Conservation (phyloP, 176 grass and related monocot genomes). For the Lolium multiflorum region DNA sequence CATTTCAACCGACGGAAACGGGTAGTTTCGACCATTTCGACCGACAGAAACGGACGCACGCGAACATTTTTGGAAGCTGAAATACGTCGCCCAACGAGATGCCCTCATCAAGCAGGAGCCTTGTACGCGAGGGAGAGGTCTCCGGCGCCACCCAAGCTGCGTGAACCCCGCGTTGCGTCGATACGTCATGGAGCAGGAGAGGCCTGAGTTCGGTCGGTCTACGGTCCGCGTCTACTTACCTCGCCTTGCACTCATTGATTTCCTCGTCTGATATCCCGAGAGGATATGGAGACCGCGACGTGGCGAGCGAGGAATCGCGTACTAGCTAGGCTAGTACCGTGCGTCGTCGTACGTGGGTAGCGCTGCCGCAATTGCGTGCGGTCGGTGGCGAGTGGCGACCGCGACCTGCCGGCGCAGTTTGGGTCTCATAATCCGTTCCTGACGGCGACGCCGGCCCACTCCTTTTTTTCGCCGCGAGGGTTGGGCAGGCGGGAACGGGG, state of each 20-base stretch:
- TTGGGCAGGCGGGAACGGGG: not conserved
- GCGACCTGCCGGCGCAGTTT: conserved; percentile 15
- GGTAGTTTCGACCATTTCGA: no score
- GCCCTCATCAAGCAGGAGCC: not conserved
- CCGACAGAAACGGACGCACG: no score
- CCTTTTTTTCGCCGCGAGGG: not conserved
- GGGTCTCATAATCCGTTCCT: conserved; percentile 31
- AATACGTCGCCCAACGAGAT: no score
- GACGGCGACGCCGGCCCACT: conserved; percentile 23
- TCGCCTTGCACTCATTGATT: not conserved
- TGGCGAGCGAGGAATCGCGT: conserved; percentile 1
- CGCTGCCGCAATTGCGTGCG: conserved; percentile 30
- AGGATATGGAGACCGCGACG: conserved; percentile 33
- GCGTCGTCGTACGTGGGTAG: not conserved
- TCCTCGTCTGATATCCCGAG: not conserved
- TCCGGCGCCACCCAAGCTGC: no score
- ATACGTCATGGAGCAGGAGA: not conserved
- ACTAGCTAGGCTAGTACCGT: not conserved
- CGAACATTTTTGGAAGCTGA: no score
- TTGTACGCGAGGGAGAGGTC: not conserved
- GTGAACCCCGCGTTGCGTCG: not conserved
- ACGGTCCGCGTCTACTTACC: not conserved
- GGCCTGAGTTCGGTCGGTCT: not conserved
- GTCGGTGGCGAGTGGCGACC: conserved; percentile 29
- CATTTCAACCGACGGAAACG: no score